Percentiles rank a stretch among this genome's conserved stretches.
phyloP scores from a whole-genome alignment of 352 stramenopile species.

The Globisporangium spinosum region DNA sequence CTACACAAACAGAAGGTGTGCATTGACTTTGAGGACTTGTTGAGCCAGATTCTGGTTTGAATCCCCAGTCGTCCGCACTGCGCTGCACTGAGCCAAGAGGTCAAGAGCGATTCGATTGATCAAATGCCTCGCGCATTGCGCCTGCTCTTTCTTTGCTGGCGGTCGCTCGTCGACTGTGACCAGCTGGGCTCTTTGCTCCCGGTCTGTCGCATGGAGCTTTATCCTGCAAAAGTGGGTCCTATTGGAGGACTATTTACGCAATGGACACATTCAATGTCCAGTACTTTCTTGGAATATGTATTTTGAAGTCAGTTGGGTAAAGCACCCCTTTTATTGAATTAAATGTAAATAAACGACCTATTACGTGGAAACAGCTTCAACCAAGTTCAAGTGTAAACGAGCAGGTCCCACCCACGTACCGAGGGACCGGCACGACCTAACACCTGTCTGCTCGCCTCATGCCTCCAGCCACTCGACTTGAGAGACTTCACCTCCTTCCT shows the following conservation, averaged over 20 bases:
- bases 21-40: background rate
- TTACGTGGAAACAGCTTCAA: background rate
- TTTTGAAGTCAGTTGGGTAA: background rate
- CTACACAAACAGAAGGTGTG: background rate
- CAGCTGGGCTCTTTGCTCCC: background rate
- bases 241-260: background rate
- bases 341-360: background rate
- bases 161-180: background rate
- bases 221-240: background rate
- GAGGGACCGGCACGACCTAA: conserved; percentile 5
- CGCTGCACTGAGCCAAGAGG: background rate
- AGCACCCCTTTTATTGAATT: background rate
- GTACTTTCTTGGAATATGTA: too few relatives aligned
- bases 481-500: background rate
- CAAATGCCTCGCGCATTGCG: background rate
- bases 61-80: background rate
- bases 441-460: background rate
- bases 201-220: background rate
- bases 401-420: conserved; percentile 1
- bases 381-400: conserved; percentile 11
- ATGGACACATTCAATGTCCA: too few relatives aligned
- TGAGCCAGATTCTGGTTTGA: background rate
- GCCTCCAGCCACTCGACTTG: background rate
- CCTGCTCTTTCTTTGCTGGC: background rate
- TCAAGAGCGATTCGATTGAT: background rate